Conservation (phyloP, 2,329 filamentous ascomycete genomes). For the Penicillium sp. region DNA sequence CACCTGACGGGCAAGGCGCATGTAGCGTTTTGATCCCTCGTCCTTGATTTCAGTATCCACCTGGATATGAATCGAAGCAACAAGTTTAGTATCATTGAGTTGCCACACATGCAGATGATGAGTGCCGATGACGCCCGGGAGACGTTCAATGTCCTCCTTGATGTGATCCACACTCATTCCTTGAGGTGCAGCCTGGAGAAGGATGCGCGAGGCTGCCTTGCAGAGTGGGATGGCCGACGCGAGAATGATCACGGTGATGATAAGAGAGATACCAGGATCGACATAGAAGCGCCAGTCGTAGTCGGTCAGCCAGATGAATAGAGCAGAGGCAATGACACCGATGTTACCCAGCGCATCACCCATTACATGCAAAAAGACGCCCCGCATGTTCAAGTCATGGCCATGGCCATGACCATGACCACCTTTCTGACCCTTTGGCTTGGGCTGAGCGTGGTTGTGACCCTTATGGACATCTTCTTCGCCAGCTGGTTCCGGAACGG, state of each 20-base stretch:
- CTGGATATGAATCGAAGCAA: conserved; percentile 89
- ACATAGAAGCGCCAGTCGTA: conserved; percentile 79
- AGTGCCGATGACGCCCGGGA: conserved; percentile 81
- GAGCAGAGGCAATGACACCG: conserved; percentile 55
- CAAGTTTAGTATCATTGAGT: conserved; percentile 86
- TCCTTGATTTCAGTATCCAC: conserved; percentile 84
- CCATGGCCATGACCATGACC: conserved; percentile 31
- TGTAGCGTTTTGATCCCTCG: conserved; percentile 72
- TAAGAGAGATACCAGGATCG: conserved; percentile 83
- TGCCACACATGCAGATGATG: conserved; percentile 99
- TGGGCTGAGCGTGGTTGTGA: conserved; percentile 74
- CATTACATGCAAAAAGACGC: conserved; percentile 59
- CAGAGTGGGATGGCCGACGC: conserved; percentile 46
- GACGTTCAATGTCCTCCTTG: conserved; percentile 77
- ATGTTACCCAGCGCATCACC: conserved; percentile 45
- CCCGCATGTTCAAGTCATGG: conserved; percentile 82
- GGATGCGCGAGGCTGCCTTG: conserved; percentile 61
- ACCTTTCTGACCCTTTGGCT: conserved; percentile 55
- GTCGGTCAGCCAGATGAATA: conserved; percentile 84
- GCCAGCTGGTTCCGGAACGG: conserved; percentile 5
- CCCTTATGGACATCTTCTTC: conserved; percentile 51
- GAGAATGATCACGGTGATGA: conserved; percentile 77
- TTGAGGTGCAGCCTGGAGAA: conserved; percentile 88
- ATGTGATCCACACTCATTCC: conserved; percentile 85
- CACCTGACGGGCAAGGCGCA: conserved; percentile 77